Evolutionary conservation across 768 basidiomycete genomes (phyloP), one percentile per base, ranked within the genome.

Genomic region (Mycena vulgaris): DNA sequence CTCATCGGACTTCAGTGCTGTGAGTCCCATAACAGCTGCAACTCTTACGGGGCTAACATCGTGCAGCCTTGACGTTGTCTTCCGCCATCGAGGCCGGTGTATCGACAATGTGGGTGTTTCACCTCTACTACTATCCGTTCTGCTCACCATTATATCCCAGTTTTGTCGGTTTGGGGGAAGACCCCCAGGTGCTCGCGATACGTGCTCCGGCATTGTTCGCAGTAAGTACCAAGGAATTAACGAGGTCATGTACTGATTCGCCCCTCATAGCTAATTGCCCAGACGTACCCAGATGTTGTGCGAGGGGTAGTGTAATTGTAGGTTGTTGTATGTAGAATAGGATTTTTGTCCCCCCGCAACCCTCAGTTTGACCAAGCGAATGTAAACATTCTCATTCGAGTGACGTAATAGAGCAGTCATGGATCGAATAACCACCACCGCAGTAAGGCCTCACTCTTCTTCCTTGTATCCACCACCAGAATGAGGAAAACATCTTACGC

Each of bases 71-170:
- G 69, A 93, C 92, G 8, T 81, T 93, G 69, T 88, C 89, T 3
- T 90, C 91, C 16, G 89, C 92, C 5, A 90, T 95, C 73, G 94
- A 95, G 76, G 94, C 93, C 17, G 95, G 94, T 57, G 94, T 96
- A 1, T 95, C 94, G 2, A 95, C 94, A 2, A 95, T 95, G 90
- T 94, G 78, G 71, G 88, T 76, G 1, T 35, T 33, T 51, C 30
- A 21, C n/a, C n/a, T 58, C 9, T 2, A 19, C 39, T 17, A 4
- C 39, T 14, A 9, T 40, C 16, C 16, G 17, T 14, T 9, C 39
- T 9, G 13, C 39, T 30, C 11, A 39, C 23, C 11, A 19, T 11
- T 31, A 28, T 30, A 35, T 61, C 35, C 17, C 63, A 93, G 92
- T 39, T 94, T 95, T 76, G 95, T 96, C 35, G 94, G 94, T 10